These are phyloP conservation scores for Lyophyllum shimeji DNA, from an alignment of 768 basidiomycete species.

Conservation along the genomic window DNA sequence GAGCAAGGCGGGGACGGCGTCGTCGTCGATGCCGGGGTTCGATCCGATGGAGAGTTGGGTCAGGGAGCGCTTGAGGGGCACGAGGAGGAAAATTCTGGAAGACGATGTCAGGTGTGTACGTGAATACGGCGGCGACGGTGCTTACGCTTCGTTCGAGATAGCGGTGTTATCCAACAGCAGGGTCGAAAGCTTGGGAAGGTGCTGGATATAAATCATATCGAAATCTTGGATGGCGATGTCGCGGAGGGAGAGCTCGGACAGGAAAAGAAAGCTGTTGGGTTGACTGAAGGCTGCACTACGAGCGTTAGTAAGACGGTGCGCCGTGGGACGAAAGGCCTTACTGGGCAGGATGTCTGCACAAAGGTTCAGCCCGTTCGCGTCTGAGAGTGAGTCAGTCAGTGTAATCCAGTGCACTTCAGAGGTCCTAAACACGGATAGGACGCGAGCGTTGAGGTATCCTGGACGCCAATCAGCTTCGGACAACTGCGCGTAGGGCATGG, in stretches of 20 bases:
- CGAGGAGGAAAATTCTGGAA: conserved; percentile 54
- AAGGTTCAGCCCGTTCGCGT: conserved; percentile 52
- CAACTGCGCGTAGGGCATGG: too few species aligned
- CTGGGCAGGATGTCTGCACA: conserved; percentile 43
- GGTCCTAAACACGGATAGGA: conserved; percentile 43
- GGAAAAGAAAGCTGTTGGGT: conserved; percentile 49
- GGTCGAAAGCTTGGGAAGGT: conserved; percentile 47
- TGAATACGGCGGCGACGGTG: background rate
- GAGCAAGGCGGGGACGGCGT: conserved; percentile 53
- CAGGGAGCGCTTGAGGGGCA: conserved; percentile 55
- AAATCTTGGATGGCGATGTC: conserved; percentile 43
- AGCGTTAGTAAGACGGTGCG: conserved; percentile 10
- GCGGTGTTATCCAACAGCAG: conserved; percentile 52
- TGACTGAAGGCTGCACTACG: conserved; percentile 44
- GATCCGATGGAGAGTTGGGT: conserved; percentile 48
- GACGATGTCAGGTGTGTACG: conserved; percentile 5
- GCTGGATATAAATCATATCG: conserved; percentile 52
- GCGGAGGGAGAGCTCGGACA: conserved; percentile 51
- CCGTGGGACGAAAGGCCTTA: conserved; percentile 20
- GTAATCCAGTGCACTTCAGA: conserved; percentile 44
- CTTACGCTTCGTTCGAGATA: conserved; percentile 64
- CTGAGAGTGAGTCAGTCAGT: conserved; percentile 44
- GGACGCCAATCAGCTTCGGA: background rate
- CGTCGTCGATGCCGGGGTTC: conserved; percentile 56
- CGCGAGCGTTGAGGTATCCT: conserved; percentile 49